These are phyloP conservation scores for Aciculosporium take DNA, from an alignment of 2,329 filamentous ascomycete genomes.

Conservation along the genomic window DNA sequence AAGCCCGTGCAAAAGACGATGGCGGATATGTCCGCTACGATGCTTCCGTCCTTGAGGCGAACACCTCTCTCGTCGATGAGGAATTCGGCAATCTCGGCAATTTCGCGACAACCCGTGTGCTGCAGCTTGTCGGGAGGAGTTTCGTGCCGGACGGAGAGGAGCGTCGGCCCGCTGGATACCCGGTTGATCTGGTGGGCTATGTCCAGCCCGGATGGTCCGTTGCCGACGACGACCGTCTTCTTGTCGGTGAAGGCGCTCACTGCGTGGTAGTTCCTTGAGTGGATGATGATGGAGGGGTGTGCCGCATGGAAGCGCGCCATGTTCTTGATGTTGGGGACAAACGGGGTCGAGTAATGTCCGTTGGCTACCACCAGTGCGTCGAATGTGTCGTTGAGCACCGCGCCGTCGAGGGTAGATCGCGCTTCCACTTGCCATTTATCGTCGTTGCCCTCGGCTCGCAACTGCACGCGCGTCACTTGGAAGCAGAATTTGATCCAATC, in stretches of 20 bases:
- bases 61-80: conserved; percentile 41
- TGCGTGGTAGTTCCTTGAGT: conserved; percentile 68
- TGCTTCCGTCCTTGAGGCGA: conserved; percentile 48
- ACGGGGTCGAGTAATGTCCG: conserved; percentile 59
- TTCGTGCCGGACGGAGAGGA: conserved; percentile 47
- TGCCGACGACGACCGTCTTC: conserved; percentile 74
- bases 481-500: conserved; percentile 55
- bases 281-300: conserved; percentile 48
- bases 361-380: conserved; percentile 65
- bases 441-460: conserved; percentile 12
- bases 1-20: conserved; percentile 85
- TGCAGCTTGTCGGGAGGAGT: conserved; percentile 30
- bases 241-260: conserved; percentile 48
- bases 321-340: conserved; percentile 47
- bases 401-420: conserved; percentile 31
- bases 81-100: conserved; percentile 45
- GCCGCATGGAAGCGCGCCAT: conserved; percentile 43
- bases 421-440: conserved; percentile 50
- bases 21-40: conserved; percentile 56
- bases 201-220: conserved; percentile 71
- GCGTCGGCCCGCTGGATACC: conserved; percentile 43
- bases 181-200: conserved; percentile 62
- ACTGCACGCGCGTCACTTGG: conserved; percentile 47
- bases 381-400: conserved; percentile 34
- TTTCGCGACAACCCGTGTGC: conserved; percentile 34